Conservation (phyloP, 441 rosid genomes). For the Heliophila coronopifolia region DNA sequence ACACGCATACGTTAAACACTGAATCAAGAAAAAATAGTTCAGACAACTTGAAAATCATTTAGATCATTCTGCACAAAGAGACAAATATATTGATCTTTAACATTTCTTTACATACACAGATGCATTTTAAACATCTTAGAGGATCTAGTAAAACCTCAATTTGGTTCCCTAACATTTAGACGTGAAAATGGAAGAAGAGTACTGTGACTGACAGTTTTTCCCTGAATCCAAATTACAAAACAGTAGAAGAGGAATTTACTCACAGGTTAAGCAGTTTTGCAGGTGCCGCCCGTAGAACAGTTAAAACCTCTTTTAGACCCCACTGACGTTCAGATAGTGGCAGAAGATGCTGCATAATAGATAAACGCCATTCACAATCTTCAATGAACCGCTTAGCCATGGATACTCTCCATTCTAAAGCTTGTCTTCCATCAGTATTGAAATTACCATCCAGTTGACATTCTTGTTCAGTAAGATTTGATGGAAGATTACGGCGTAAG, state of each 20-base stretch:
- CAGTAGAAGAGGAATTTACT: constrained; percentile 33
- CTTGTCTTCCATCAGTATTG: constrained; percentile 55
- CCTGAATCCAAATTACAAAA: constrained; percentile 11
- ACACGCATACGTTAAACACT: not conserved
- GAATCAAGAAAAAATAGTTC: constrained; percentile 3
- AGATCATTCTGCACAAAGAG: not conserved
- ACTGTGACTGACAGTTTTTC: constrained; percentile 1
- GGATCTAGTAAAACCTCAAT: not conserved
- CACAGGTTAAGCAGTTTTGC: constrained; percentile 93
- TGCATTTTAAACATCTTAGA: not conserved
- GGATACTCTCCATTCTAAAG: constrained; percentile 91
- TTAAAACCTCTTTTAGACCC: constrained; percentile 94
- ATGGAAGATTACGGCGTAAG: constrained; percentile 61
- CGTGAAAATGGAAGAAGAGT: constrained; percentile 9
- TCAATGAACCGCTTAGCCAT: constrained; percentile 69
- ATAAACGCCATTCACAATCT: constrained; percentile 97
- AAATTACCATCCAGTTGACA: constrained; percentile 44
- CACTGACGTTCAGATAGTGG: constrained; percentile 85
- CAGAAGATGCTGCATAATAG: constrained; percentile 84
- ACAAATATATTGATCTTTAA: not conserved
- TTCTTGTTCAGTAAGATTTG: constrained; percentile 48
- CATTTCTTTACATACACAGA: not conserved
- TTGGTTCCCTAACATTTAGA: not conserved
- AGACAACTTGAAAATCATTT: not conserved
- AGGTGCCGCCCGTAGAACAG: constrained; percentile 87